Evolutionary conservation across 2,329 filamentous ascomycete genomes (phyloP).

Genomic region (Lachnellula subtilissima): DNA sequence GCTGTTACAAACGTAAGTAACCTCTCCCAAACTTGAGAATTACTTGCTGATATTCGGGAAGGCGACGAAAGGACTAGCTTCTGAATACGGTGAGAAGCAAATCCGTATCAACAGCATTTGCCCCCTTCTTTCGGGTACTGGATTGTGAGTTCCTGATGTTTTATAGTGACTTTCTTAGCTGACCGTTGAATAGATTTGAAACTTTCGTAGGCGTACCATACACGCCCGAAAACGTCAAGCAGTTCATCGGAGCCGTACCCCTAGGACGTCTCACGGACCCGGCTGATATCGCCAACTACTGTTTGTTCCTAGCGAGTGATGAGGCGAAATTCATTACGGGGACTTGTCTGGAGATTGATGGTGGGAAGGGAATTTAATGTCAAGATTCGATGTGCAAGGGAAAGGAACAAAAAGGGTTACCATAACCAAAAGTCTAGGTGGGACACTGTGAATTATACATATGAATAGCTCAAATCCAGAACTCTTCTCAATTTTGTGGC

Average conservation of each 20-base stretch:
- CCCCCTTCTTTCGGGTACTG: slow-evolving; percentile 62
- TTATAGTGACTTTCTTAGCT: slow-evolving; percentile 26
- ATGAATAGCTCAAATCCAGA: no score
- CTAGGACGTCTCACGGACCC: slow-evolving; percentile 52
- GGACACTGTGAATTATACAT: no score
- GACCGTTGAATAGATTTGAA: slow-evolving; percentile 23
- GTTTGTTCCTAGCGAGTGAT: slow-evolving; percentile 65
- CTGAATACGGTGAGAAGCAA: slow-evolving; percentile 67
- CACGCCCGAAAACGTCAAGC: slow-evolving; percentile 55
- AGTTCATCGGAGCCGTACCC: slow-evolving; percentile 50
- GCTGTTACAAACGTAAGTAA: slow-evolving; percentile 54
- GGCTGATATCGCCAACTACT: slow-evolving; percentile 65
- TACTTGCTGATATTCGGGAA: slow-evolving; percentile 23
- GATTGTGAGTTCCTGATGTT: slow-evolving; percentile 36
- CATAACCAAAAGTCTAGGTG: background rate
- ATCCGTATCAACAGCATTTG: slow-evolving; percentile 71
- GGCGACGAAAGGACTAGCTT: slow-evolving; percentile 62
- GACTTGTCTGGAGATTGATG: slow-evolving; percentile 63
- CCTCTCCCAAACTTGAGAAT: background rate
- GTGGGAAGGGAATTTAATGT: slow-evolving; percentile 38
- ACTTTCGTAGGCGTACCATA: slow-evolving; percentile 57
- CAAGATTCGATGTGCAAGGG: background rate
- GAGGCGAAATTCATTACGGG: slow-evolving; percentile 70
- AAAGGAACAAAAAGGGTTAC: background rate
- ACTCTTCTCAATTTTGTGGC: no score